A percentile compares a stretch with the other conserved stretches of the same genome.
Evolutionary conservation across 129 eudicot genomes (phyloP).

Genomic region (Arctium minus): DNA sequence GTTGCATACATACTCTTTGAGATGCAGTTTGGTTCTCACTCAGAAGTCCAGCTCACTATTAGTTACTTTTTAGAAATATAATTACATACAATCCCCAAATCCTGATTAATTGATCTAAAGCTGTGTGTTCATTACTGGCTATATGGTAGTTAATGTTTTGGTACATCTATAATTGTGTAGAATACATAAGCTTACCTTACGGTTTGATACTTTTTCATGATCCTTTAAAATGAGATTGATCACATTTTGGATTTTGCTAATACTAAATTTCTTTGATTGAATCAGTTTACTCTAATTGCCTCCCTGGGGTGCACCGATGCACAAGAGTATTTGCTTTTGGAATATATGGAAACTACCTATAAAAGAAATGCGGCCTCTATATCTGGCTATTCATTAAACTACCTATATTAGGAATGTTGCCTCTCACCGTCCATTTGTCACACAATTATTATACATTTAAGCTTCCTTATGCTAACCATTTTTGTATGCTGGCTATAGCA

Average conservation of each 20-base stretch:
- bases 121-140: background rate
- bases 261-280: background rate
- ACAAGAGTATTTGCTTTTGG: background rate
- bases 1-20: background rate
- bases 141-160: background rate
- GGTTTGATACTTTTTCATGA: background rate
- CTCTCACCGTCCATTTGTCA: background rate
- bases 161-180: background rate
- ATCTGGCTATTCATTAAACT: slow-evolving; percentile 4
- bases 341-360: slow-evolving; percentile 6
- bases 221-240: background rate
- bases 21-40: slow-evolving; percentile 1
- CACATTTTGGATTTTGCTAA: background rate
- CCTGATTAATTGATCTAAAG: background rate
- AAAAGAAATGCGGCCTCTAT: background rate
- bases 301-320: background rate
- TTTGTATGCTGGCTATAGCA: slow-evolving; percentile 16
- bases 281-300: background rate
- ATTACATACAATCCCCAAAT: background rate
- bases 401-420: background rate
- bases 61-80: background rate
- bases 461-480: background rate
- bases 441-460: background rate
- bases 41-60: background rate
- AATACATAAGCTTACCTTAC: background rate